These are phyloP conservation scores for Didymella arachidicola DNA, from an alignment of 2,329 filamentous ascomycete genomes.

Conservation along the genomic window DNA sequence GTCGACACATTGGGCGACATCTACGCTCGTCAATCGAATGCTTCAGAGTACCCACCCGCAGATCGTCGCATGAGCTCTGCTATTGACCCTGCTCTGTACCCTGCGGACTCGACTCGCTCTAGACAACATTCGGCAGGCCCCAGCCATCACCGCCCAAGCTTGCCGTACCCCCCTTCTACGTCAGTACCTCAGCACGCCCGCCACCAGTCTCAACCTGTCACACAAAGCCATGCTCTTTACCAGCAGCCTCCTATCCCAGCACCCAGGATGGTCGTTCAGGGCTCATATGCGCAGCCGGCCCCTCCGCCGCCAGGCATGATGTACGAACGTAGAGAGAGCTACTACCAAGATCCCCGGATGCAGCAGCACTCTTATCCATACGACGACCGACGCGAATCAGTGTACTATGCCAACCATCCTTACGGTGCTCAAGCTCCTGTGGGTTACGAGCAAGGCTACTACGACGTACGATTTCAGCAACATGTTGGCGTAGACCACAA, in stretches of 20 bases:
- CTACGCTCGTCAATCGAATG: constrained; percentile 27
- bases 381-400: constrained; percentile 30
- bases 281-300: constrained; percentile 26
- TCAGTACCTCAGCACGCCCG: constrained; percentile 32
- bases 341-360: constrained; percentile 39
- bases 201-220: constrained; percentile 39
- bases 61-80: constrained; percentile 32
- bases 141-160: constrained; percentile 40
- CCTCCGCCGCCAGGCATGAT: constrained; percentile 15
- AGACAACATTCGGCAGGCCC: constrained; percentile 21
- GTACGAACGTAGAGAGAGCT: constrained; percentile 36
- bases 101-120: constrained; percentile 8
- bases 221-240: constrained; percentile 24
- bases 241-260: constrained; percentile 9
- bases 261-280: constrained; percentile 22
- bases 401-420: constrained; percentile 28
- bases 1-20: constrained; percentile 38
- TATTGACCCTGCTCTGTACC: constrained; percentile 36
- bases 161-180: constrained; percentile 34
- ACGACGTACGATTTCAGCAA: constrained; percentile 43
- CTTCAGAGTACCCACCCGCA: constrained; percentile 26
- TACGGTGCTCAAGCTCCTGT: constrained; percentile 25
- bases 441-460: constrained; percentile 32
- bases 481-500: constrained; percentile 40
- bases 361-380: constrained; percentile 29